Conservation (phyloP, 139 green algal genomes). For the Picochlorum costavermella region DNA sequence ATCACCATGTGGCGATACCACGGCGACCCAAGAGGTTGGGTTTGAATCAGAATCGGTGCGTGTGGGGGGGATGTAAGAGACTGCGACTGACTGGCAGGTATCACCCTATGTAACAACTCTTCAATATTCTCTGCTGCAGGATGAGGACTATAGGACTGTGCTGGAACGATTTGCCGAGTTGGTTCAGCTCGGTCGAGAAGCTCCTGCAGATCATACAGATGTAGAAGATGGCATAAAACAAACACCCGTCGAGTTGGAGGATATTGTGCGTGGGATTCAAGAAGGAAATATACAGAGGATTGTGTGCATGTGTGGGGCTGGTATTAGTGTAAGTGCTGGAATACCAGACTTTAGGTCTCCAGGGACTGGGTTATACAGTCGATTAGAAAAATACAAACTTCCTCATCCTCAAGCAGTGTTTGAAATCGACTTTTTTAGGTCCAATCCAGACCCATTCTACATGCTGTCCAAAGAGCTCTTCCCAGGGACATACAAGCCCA, state of each 20-base stretch:
- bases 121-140: neutral
- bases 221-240: no score
- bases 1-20: no score
- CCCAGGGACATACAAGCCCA: conserved; percentile 62
- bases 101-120: no score
- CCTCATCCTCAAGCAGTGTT: conserved; percentile 61
- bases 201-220: neutral
- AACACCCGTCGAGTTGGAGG: conserved; percentile 36
- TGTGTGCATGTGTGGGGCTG: conserved; percentile 58
- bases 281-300: conserved; percentile 23
- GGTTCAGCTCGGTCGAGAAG: neutral
- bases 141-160: conserved; percentile 7
- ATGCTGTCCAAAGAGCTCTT: conserved; percentile 63
- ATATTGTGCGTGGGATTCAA: conserved; percentile 32
- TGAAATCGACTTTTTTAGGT: conserved; percentile 55
- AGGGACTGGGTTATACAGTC: conserved; percentile 59
- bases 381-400: conserved; percentile 55
- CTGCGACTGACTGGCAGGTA: no score
- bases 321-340: conserved; percentile 56
- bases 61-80: no score
- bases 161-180: conserved; percentile 4
- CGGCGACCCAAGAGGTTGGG: no score
- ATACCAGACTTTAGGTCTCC: conserved; percentile 65
- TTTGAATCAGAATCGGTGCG: no score
- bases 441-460: conserved; percentile 63